These are phyloP conservation scores for Pelargonium fulgidum DNA, from an alignment of 441 rosid species.

Conservation along the genomic window DNA sequence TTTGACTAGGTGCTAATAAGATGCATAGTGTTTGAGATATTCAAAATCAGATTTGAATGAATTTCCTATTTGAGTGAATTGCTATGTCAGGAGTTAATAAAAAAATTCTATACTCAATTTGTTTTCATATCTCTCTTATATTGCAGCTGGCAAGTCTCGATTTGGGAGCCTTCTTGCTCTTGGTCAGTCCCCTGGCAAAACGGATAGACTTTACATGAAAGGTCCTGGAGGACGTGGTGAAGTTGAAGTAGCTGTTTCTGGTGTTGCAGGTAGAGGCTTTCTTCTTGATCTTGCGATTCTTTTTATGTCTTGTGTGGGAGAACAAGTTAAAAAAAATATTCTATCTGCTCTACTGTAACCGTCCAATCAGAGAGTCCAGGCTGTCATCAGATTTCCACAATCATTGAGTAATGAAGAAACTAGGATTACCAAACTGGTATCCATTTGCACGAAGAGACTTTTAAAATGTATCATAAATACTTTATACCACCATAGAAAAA, in stretches of 20 bases:
- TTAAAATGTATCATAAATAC: background rate
- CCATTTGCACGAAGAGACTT: background rate
- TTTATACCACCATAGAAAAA: background rate
- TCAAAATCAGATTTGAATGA: background rate
- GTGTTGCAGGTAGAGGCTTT: slow-evolving; percentile 56
- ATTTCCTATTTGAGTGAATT: background rate
- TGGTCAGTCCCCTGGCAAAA: slow-evolving; percentile 65
- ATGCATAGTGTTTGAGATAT: background rate
- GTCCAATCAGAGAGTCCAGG: background rate
- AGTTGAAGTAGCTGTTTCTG: slow-evolving; percentile 97
- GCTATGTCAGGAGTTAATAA: background rate
- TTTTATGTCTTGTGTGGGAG: slow-evolving; percentile 5
- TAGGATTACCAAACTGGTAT: background rate
- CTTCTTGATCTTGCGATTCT: slow-evolving; percentile 8
- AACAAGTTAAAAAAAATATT: background rate
- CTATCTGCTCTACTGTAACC: slow-evolving; percentile 4
- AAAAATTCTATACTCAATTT: background rate
- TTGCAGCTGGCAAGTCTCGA: slow-evolving; percentile 69
- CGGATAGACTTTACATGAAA: slow-evolving; percentile 83
- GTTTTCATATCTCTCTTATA: slow-evolving; percentile 6
- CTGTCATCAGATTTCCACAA: slow-evolving; percentile 2
- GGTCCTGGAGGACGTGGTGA: slow-evolving; percentile 99
- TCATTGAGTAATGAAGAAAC: background rate
- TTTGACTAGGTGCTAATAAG: too few relatives aligned
- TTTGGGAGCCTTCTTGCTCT: slow-evolving; percentile 75